These are phyloP conservation scores for Evernia prunastri DNA, from an alignment of 495 filamentous ascomycete species.

Conservation along the genomic window DNA sequence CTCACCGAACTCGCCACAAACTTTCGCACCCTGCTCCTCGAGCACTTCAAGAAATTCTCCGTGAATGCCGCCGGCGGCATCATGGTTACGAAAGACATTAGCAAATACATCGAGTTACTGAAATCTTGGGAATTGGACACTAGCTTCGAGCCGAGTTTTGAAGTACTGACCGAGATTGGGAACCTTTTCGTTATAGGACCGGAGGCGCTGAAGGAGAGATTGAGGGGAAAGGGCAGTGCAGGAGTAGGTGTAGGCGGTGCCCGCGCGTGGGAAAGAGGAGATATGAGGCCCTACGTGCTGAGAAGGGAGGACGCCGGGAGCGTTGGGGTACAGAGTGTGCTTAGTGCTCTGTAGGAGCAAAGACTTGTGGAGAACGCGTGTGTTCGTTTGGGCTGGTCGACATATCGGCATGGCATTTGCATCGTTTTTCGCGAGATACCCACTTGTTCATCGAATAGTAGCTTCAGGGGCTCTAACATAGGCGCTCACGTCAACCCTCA, in stretches of 20 bases:
- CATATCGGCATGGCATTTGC: neutral
- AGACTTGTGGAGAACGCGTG: neutral
- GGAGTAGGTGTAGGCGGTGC: conserved; percentile 21
- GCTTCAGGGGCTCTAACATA: neutral
- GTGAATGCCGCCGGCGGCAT: conserved; percentile 88
- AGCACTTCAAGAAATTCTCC: conserved; percentile 89
- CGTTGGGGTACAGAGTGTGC: conserved; percentile 71
- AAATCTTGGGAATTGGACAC: conserved; percentile 70
- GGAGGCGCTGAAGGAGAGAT: conserved; percentile 76
- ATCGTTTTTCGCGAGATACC: neutral
- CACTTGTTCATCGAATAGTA: neutral
- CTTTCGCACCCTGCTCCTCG: conserved; percentile 68
- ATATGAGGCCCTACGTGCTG: conserved; percentile 77
- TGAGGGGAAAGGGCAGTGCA: conserved; percentile 45
- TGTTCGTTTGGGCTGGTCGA: neutral
- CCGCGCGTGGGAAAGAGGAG: conserved; percentile 33
- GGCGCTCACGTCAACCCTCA: neutral
- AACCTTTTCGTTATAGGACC: conserved; percentile 92
- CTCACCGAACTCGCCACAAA: conserved; percentile 78
- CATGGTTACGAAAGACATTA: conserved; percentile 94
- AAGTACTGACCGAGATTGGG: conserved; percentile 87
- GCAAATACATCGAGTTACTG: conserved; percentile 77
- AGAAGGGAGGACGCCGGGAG: conserved; percentile 75
- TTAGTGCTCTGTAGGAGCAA: conserved; percentile 46
- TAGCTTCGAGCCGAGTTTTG: conserved; percentile 59